These are phyloP conservation scores for Trichosporon sp. DNA, from an alignment of 1,284 basidiomycete genomes.

Conservation along the genomic window DNA sequence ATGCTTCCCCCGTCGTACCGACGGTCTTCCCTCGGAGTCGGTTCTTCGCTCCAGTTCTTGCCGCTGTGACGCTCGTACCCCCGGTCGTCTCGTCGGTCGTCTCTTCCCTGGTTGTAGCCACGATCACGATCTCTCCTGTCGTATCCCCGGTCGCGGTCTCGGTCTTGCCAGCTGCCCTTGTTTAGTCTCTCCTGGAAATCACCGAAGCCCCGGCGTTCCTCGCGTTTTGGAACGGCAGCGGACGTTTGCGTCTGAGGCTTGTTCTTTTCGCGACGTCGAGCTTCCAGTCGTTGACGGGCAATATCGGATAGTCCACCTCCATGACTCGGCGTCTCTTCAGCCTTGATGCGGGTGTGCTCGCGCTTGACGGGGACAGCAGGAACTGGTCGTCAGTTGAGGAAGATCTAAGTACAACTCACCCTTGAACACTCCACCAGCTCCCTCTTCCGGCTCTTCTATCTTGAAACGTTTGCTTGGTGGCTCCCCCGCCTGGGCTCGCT, in stretches of 20 bases:
- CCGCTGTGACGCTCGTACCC: conserved; percentile 32
- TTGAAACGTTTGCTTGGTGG: conserved; percentile 66
- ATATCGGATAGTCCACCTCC: conserved; percentile 79
- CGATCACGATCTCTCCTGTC: conserved; percentile 34
- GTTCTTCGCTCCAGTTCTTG: conserved; percentile 53
- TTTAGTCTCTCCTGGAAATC: conserved; percentile 55
- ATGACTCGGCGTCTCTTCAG: conserved; percentile 91
- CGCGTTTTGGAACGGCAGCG: conserved; percentile 33
- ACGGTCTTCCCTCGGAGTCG: conserved; percentile 70
- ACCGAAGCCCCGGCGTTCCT: conserved; percentile 44
- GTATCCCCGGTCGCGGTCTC: conserved; percentile 32
- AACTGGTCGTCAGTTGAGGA: conserved; percentile 59
- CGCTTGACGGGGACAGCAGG: conserved; percentile 66
- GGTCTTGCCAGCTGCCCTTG: conserved; percentile 60
- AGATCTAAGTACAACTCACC: conserved; percentile 58
- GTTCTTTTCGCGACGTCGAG: conserved; percentile 69
- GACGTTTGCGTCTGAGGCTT: conserved; percentile 54
- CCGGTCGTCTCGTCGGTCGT: conserved; percentile 30
- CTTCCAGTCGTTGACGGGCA: conserved; percentile 72
- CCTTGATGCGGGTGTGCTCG: conserved; percentile 69
- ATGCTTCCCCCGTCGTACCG: conserved; percentile 72
- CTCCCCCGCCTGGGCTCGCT: conserved; percentile 64
- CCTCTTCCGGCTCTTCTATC: conserved; percentile 57
- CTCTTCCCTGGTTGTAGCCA: conserved; percentile 37
- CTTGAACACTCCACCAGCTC: conserved; percentile 72